Conservation (phyloP, 495 filamentous ascomycete species). For the Aspergillus homomorphus region DNA sequence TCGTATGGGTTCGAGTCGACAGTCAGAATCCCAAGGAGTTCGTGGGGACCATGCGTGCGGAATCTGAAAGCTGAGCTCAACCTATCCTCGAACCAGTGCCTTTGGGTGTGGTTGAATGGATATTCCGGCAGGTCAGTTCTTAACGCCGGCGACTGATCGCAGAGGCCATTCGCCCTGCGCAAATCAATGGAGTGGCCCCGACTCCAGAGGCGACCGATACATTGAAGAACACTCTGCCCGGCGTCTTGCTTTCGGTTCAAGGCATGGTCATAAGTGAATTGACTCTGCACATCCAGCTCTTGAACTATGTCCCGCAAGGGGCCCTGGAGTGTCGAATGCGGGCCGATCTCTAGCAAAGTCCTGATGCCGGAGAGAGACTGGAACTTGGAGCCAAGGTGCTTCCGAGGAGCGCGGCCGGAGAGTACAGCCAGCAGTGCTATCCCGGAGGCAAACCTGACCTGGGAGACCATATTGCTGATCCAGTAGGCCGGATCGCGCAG, state of each 20-base stretch:
- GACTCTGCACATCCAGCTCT: neutral
- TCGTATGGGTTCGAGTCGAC: slow-evolving; percentile 47
- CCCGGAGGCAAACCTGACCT: slow-evolving; percentile 15
- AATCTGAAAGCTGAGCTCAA: slow-evolving; percentile 26
- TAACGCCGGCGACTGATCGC: too few species aligned
- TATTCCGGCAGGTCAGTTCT: slow-evolving; percentile 22
- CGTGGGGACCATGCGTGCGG: slow-evolving; percentile 39
- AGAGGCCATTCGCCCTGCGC: too few species aligned
- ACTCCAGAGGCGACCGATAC: too few species aligned
- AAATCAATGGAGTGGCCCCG: too few species aligned
- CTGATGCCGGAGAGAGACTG: slow-evolving; percentile 23
- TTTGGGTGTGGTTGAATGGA: neutral
- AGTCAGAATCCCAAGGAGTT: slow-evolving; percentile 50
- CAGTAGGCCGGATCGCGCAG: slow-evolving; percentile 38
- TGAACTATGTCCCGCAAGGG: slow-evolving; percentile 12
- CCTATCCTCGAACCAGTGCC: neutral
- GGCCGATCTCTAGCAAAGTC: slow-evolving; percentile 23
- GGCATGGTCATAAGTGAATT: too few species aligned
- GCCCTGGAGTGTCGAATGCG: slow-evolving; percentile 11
- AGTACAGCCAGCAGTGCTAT: too few species aligned
- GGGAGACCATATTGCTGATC: slow-evolving; percentile 32
- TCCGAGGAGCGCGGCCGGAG: too few species aligned
- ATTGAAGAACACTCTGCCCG: too few species aligned
- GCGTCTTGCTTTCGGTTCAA: too few species aligned
- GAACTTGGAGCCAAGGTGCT: too few species aligned